Evolutionary conservation across 805 yeast species (phyloP).

Genomic region (Metschnikowia proteae): DNA sequence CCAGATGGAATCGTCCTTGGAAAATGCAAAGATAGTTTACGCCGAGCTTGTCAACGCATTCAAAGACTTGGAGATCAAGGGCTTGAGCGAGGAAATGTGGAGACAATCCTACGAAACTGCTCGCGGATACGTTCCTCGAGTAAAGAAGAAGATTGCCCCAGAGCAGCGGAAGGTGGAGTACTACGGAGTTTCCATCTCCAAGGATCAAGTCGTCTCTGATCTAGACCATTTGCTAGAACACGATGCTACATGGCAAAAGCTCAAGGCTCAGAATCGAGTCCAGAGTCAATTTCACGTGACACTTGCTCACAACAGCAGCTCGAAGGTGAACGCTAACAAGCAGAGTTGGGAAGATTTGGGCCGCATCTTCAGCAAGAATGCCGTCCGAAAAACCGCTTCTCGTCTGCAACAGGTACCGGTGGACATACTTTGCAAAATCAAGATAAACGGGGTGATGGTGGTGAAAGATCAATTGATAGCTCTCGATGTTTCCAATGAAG

Average conservation of each 20-base stretch:
- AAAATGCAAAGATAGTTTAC: constrained; percentile 44
- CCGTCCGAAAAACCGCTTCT: constrained; percentile 28
- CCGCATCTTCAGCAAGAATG: constrained; percentile 5
- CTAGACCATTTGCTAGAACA: constrained; percentile 13
- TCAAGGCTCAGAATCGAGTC: constrained; percentile 34
- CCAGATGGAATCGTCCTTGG: constrained; percentile 19
- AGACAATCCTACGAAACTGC: constrained; percentile 51
- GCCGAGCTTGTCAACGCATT: constrained; percentile 19
- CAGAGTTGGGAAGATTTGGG: constrained; percentile 13
- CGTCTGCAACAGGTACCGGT: constrained; percentile 11
- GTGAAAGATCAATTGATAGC: constrained; percentile 49
- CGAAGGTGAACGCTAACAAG: constrained; percentile 1
- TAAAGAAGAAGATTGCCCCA: constrained; percentile 31
- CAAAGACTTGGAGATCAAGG: constrained; percentile 8
- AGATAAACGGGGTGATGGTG: constrained; percentile 45
- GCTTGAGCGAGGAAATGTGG: constrained; percentile 33
- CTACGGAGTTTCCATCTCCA: constrained; percentile 11
- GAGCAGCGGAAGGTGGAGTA: constrained; percentile 11
- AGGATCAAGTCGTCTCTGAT: constrained; percentile 4
- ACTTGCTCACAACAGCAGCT: constrained; percentile 44
- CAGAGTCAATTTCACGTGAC: constrained; percentile 67
- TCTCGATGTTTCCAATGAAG: constrained; percentile 26
- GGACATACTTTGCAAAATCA: constrained; percentile 34
- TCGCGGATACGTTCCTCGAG: constrained; percentile 49
- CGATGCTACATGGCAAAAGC: constrained; percentile 18